Conservation (phyloP, 257 asterid species). For the Fraxinus quadrangulata region DNA sequence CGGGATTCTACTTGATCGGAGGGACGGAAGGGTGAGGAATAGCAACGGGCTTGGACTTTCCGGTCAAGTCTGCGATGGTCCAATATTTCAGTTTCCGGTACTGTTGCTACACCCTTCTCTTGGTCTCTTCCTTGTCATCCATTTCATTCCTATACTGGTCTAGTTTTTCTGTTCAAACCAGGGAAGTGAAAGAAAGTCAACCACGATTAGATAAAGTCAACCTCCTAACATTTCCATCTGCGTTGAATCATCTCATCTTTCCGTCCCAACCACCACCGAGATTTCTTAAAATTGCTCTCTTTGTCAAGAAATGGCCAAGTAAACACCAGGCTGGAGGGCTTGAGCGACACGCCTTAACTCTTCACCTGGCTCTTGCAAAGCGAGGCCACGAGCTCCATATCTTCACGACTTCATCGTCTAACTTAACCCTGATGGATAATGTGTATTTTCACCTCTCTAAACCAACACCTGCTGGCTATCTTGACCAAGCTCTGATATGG, state of each 20-base stretch:
- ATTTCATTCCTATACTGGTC: constrained; percentile 46
- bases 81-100: constrained; percentile 36
- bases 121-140: constrained; percentile 47
- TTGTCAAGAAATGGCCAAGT: constrained; percentile 78
- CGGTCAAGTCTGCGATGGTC: neutral
- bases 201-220: constrained; percentile 21
- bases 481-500: constrained; percentile 69
- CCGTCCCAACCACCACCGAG: constrained; percentile 37
- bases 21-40: no score
- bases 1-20: no score
- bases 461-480: constrained; percentile 64
- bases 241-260: constrained; percentile 65
- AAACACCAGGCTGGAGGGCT: constrained; percentile 64
- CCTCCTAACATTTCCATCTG: constrained; percentile 46
- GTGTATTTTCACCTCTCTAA: constrained; percentile 55
- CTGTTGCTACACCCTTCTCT: constrained; percentile 36
- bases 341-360: constrained; percentile 74
- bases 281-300: constrained; percentile 61
- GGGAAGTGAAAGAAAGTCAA: constrained; percentile 15
- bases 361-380: constrained; percentile 58
- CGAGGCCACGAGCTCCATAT: constrained; percentile 76
- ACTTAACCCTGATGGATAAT: constrained; percentile 28
- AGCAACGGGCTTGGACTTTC: no score
- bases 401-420: constrained; percentile 51
- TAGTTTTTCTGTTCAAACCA: constrained; percentile 26